phyloP scores from a whole-genome alignment of 2,329 filamentous ascomycete genomes.

The Fusarium agapanthi region DNA sequence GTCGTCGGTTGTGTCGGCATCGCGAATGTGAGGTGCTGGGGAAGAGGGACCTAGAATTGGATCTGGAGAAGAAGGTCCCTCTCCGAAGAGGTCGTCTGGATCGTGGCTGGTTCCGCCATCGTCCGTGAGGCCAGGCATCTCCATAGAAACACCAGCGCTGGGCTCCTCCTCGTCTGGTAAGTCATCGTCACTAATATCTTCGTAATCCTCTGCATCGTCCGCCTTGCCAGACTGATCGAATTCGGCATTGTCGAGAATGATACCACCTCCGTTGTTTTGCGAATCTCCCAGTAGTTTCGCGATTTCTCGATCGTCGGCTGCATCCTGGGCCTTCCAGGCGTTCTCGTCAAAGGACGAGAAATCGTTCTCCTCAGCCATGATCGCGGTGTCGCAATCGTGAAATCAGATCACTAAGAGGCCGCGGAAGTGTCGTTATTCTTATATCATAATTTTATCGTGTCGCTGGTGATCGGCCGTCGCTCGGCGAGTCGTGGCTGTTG shows the following conservation, averaged over 20 bases:
- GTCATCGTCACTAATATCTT: slow-evolving; percentile 92
- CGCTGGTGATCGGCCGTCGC: slow-evolving; percentile 1
- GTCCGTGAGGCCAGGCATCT: slow-evolving; percentile 65
- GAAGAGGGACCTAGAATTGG: slow-evolving; percentile 54
- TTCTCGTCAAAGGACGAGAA: slow-evolving; percentile 49
- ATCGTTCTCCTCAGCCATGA: slow-evolving; percentile 47
- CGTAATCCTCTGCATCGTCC: slow-evolving; percentile 89
- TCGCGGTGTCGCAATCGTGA: slow-evolving; percentile 37
- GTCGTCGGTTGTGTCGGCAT: slow-evolving; percentile 50
- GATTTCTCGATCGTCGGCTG: slow-evolving; percentile 59
- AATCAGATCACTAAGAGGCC: slow-evolving; percentile 38
- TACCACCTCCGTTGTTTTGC: slow-evolving; percentile 51
- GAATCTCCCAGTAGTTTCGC: slow-evolving; percentile 55
- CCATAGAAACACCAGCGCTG: slow-evolving; percentile 52
- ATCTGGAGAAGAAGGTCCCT: slow-evolving; percentile 62
- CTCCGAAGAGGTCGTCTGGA: slow-evolving; percentile 75
- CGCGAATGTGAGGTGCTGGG: slow-evolving; percentile 54
- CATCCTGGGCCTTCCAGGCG: slow-evolving; percentile 55
- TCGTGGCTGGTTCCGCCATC: slow-evolving; percentile 69
- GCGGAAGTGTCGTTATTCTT: slow-evolving; percentile 27
- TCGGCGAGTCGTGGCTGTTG: slow-evolving; percentile 1
- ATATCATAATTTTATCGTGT: slow-evolving; percentile 41
- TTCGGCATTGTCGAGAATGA: slow-evolving; percentile 55
- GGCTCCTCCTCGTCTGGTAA: slow-evolving; percentile 81
- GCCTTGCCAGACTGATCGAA: slow-evolving; percentile 81